These are phyloP conservation scores for Rhizopus microsporus DNA, from an alignment of 371 early-diverging fungal genomes.

Conservation along the genomic window DNA sequence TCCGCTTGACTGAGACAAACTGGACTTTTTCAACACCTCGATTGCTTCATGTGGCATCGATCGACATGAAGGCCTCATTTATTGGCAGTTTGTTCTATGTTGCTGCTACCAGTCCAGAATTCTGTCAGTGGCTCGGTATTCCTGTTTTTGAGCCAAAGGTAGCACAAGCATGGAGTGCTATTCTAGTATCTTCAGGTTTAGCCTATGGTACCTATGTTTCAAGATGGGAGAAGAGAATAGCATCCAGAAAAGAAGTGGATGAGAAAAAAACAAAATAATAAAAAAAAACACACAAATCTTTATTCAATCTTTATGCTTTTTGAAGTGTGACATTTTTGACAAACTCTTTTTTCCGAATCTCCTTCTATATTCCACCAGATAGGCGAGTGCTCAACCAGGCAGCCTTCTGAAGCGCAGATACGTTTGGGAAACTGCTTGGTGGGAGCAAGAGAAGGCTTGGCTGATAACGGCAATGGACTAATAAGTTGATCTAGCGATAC, in stretches of 20 bases:
- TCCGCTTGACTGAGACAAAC: conserved; percentile 38
- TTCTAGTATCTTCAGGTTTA: conserved; percentile 32
- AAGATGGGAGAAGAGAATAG: conserved; percentile 20
- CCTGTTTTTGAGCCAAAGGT: conserved; percentile 21
- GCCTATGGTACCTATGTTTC: conserved; percentile 30
- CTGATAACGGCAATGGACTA: background rate
- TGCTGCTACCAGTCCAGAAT: conserved; percentile 22
- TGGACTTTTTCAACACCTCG: conserved; percentile 53
- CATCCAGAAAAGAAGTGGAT: conserved; percentile 16
- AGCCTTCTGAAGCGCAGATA: conserved; percentile 8
- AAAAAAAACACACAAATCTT: background rate
- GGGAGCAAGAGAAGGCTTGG: background rate
- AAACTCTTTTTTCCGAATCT: conserved; percentile 10
- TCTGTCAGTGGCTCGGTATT: conserved; percentile 28
- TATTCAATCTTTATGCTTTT: conserved; percentile 1
- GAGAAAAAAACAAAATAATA: conserved; percentile 11
- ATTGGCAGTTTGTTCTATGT: conserved; percentile 41
- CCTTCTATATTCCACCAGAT: conserved; percentile 19
- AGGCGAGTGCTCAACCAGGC: conserved; percentile 16
- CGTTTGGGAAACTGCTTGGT: background rate
- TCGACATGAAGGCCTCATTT: conserved; percentile 45
- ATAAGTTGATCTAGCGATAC: conserved; percentile 1
- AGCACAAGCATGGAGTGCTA: conserved; percentile 45
- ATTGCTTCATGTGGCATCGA: conserved; percentile 32
- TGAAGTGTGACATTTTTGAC: conserved; percentile 18